Evolutionary conservation across 148 eudicot genomes (phyloP).

Genomic region (Rhododendron molle): DNA sequence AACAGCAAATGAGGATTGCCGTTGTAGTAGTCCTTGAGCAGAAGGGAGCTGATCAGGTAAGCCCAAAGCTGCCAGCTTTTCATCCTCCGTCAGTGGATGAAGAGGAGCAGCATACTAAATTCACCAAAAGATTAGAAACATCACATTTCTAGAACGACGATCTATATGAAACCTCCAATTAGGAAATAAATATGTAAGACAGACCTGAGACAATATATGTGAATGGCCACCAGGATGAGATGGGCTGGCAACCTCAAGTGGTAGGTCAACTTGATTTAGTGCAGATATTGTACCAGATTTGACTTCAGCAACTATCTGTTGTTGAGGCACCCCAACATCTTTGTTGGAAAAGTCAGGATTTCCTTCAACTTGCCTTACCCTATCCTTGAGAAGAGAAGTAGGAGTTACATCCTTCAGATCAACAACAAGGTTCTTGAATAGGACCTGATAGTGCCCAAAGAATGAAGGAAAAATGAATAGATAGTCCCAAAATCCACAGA

Average conservation of each 20-base stretch:
- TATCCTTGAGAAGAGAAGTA: conserved; percentile 70
- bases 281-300: conserved; percentile 47
- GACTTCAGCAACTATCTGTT: conserved; percentile 42
- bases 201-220: conserved; percentile 62
- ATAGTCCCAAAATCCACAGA: neutral
- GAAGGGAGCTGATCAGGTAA: conserved; percentile 81
- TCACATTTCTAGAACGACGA: neutral
- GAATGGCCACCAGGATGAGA: conserved; percentile 64
- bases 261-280: conserved; percentile 63
- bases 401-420: conserved; percentile 77
- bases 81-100: conserved; percentile 65
- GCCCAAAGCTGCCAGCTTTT: conserved; percentile 58
- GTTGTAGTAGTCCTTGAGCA: conserved; percentile 63
- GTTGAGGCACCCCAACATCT: conserved; percentile 59
- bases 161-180: neutral
- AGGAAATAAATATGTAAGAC: conserved; percentile 3
- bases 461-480: neutral
- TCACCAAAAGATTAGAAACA: conserved; percentile 10
- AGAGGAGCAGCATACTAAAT: conserved; percentile 60
- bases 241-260: conserved; percentile 58
- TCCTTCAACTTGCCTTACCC: conserved; percentile 70
- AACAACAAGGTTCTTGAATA: conserved; percentile 80
- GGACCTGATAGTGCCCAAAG: conserved; percentile 48
- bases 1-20: conserved; percentile 56
- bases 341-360: conserved; percentile 95